Evolutionary conservation across 768 basidiomycete species (phyloP).

Genomic region (Suillus spraguei): DNA sequence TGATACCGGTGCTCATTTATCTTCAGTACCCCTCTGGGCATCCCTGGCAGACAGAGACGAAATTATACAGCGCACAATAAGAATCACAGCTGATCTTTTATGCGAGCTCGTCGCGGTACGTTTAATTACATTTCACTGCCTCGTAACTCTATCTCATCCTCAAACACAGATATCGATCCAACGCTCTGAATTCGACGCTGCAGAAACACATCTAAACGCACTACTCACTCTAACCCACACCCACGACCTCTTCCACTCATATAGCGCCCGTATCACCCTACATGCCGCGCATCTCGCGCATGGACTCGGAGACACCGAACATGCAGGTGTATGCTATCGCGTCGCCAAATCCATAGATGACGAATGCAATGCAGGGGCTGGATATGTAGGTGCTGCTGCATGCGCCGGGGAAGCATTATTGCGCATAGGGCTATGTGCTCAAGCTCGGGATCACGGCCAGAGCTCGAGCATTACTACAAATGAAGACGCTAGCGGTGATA

Average conservation of each 20-base stretch:
- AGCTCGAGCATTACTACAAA: too few relatives aligned
- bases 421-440: slow-evolving; percentile 43
- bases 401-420: slow-evolving; percentile 54
- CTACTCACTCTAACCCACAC: slow-evolving; percentile 68
- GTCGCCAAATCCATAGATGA: slow-evolving; percentile 39
- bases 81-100: slow-evolving; percentile 69
- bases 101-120: slow-evolving; percentile 70
- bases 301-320: slow-evolving; percentile 33
- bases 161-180: slow-evolving; percentile 54
- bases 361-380: slow-evolving; percentile 20
- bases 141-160: neutral
- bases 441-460: neutral
- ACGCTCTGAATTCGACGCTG: slow-evolving; percentile 64
- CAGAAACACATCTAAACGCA: slow-evolving; percentile 50
- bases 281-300: slow-evolving; percentile 49
- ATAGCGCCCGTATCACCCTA: slow-evolving; percentile 64
- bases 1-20: neutral
- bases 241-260: slow-evolving; percentile 53
- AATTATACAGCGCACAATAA: slow-evolving; percentile 51
- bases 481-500: neutral
- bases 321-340: slow-evolving; percentile 64
- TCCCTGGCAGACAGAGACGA: slow-evolving; percentile 51
- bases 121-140: neutral
- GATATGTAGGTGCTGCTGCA: slow-evolving; percentile 51
- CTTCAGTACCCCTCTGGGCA: slow-evolving; percentile 57